Conservation (phyloP, 345 rosid genomes). For the Melastoma malabathricum region DNA sequence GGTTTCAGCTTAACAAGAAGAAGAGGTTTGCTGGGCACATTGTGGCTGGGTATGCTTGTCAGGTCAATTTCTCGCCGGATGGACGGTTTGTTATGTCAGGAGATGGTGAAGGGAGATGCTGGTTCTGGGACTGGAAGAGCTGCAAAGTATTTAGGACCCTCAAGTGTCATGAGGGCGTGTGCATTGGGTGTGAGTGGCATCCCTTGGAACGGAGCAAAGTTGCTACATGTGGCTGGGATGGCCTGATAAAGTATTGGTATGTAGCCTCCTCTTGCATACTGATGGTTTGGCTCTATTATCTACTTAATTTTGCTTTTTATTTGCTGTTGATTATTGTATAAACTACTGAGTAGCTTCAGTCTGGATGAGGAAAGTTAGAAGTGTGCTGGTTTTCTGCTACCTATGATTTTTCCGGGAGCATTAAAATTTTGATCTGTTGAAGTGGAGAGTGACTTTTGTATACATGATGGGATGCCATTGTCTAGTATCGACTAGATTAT, state of each 20-base stretch:
- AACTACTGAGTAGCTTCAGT: too few relatives aligned
- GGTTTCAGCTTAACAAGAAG: conserved; percentile 95
- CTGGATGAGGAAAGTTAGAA: too few relatives aligned
- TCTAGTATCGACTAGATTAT: too few relatives aligned
- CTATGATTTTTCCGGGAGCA: too few relatives aligned
- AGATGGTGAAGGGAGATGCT: conserved; percentile 97
- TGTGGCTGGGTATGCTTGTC: conserved; percentile 95
- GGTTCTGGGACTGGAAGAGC: conserved; percentile 99
- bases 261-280: conserved; percentile 15
- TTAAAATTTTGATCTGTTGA: too few relatives aligned
- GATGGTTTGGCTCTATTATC: background rate
- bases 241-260: conserved; percentile 93
- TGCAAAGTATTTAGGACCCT: conserved; percentile 87
- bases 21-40: conserved; percentile 94
- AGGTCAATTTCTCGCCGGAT: conserved; percentile 96
- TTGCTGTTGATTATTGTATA: too few relatives aligned
- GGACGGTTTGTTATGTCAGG: conserved; percentile 99
- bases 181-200: conserved; percentile 94
- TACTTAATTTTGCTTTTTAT: background rate
- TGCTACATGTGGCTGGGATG: conserved; percentile 99
- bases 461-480: too few relatives aligned
- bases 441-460: too few relatives aligned
- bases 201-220: conserved; percentile 96
- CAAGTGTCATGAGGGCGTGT: conserved; percentile 82
- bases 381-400: too few relatives aligned